Evolutionary conservation across 768 basidiomycete genomes (phyloP).

Genomic region (Obba rivulosa): DNA sequence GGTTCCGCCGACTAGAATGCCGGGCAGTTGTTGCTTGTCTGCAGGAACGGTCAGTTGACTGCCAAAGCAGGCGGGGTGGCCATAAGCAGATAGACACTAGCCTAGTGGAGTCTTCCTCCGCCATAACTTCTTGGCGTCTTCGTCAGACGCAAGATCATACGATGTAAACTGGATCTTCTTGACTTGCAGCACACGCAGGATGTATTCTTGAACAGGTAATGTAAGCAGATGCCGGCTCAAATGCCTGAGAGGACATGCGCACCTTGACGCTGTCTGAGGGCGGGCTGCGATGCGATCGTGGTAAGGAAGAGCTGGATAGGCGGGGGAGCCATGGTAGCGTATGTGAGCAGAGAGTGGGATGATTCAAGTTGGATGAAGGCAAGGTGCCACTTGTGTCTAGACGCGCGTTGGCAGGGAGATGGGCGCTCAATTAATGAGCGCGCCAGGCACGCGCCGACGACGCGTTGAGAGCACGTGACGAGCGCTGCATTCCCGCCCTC

Average conservation of each 20-base stretch:
- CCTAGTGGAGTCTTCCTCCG: constrained; percentile 72
- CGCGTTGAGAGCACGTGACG: constrained; percentile 5
- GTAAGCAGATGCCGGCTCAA: background rate
- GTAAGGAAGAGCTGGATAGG: constrained; percentile 82
- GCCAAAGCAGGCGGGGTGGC: background rate
- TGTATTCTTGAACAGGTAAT: constrained; percentile 53
- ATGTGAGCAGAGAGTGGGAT: background rate
- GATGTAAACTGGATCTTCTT: constrained; percentile 81
- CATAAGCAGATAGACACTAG: constrained; percentile 21
- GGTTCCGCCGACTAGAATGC: constrained; percentile 71
- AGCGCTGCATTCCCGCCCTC: no score
- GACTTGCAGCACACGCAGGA: constrained; percentile 76
- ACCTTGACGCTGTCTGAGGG: constrained; percentile 79
- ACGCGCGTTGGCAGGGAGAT: background rate
- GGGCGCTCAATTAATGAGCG: constrained; percentile 2
- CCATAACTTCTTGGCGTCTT: constrained; percentile 76
- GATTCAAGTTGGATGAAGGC: no score
- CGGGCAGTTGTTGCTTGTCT: constrained; percentile 85
- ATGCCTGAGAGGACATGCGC: constrained; percentile 1
- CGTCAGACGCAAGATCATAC: constrained; percentile 83
- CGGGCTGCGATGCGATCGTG: constrained; percentile 81
- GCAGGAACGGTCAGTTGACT: constrained; percentile 4
- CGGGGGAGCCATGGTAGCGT: constrained; percentile 60
- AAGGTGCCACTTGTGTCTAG: constrained; percentile 1
- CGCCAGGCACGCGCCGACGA: constrained; percentile 6